Percentiles rank a stretch among this genome's conserved stretches.
phyloP scores from a whole-genome alignment of 2,329 filamentous ascomycete genomes.

The Microdochium bolleyi region DNA sequence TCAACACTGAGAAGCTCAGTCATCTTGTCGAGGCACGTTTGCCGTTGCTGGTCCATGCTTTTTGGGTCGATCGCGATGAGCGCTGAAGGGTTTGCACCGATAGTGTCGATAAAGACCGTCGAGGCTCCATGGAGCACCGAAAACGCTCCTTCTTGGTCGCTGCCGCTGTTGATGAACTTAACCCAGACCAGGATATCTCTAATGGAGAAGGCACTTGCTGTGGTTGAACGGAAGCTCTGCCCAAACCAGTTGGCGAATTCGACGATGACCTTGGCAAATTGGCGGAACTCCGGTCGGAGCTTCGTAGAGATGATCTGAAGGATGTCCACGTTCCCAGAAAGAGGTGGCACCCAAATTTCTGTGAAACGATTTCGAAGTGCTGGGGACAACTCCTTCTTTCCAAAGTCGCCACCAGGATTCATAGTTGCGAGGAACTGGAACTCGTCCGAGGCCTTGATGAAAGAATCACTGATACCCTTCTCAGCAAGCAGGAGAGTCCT shows the following conservation, averaged over 20 bases:
- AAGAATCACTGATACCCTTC: slow-evolving; percentile 79
- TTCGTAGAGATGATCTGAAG: slow-evolving; percentile 79
- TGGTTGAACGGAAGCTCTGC: slow-evolving; percentile 65
- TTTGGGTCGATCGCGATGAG: slow-evolving; percentile 66
- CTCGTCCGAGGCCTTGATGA: slow-evolving; percentile 64
- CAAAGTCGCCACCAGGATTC: slow-evolving; percentile 98
- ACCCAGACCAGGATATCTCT: slow-evolving; percentile 92
- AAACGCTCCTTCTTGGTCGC: slow-evolving; percentile 33
- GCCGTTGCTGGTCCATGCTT: slow-evolving; percentile 63
- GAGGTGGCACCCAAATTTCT: slow-evolving; percentile 92
- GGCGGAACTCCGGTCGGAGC: slow-evolving; percentile 45
- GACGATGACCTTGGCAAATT: slow-evolving; percentile 63
- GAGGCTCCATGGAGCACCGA: slow-evolving; percentile 75
- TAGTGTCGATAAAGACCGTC: slow-evolving; percentile 90
- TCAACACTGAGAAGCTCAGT: slow-evolving; percentile 57
- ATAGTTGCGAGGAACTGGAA: slow-evolving; percentile 98
- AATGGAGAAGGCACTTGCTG: slow-evolving; percentile 75
- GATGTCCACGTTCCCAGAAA: slow-evolving; percentile 80
- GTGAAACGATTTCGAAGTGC: slow-evolving; percentile 94
- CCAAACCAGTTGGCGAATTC: slow-evolving; percentile 93
- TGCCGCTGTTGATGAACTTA: slow-evolving; percentile 73
- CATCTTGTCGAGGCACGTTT: slow-evolving; percentile 65
- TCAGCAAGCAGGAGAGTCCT: slow-evolving; percentile 85
- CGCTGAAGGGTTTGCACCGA: slow-evolving; percentile 90
- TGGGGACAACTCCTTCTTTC: slow-evolving; percentile 93